Evolutionary conservation across 2,329 filamentous ascomycete species (phyloP).

Genomic region (Fusarium dimerum): DNA sequence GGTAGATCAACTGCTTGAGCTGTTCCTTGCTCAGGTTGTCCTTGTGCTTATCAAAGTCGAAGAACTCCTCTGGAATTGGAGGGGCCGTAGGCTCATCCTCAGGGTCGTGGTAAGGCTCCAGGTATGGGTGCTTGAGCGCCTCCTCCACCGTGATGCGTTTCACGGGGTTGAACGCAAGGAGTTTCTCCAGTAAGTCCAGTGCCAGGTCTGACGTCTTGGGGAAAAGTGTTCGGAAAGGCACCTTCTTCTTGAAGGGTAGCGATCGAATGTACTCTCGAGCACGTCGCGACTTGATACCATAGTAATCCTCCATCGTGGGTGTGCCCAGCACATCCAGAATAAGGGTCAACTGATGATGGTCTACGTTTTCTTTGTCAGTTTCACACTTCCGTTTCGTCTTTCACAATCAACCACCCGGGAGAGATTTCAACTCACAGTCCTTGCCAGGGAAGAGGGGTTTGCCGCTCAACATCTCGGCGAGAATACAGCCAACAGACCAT

Average conservation of each 20-base stretch:
- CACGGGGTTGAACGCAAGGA: conserved; percentile 95
- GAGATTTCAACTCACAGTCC: conserved; percentile 72
- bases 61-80: conserved; percentile 97
- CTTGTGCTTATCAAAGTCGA: conserved; percentile 99
- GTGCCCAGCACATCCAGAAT: conserved; percentile 97
- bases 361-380: conserved; percentile 46
- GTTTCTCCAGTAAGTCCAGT: conserved; percentile 89
- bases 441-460: conserved; percentile 98
- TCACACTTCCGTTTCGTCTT: neutral
- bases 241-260: conserved; percentile 99
- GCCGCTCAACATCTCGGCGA: conserved; percentile 98
- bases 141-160: conserved; percentile 99
- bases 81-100: conserved; percentile 97
- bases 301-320: conserved; percentile 99
- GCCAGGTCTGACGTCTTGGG: conserved; percentile 98
- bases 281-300: conserved; percentile 97
- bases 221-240: conserved; percentile 95
- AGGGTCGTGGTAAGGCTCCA: conserved; percentile 98
- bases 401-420: neutral
- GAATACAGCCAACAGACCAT: conserved; percentile 97
- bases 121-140: conserved; percentile 93
- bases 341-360: conserved; percentile 96
- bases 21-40: conserved; percentile 98
- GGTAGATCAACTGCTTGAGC: conserved; percentile 94
- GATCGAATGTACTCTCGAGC: conserved; percentile 98